A percentile compares a stretch with the other conserved stretches of the same genome.
Evolutionary conservation across 352 stramenopile genomes (phyloP).

Genomic region (Globisporangium megalacanthum): DNA sequence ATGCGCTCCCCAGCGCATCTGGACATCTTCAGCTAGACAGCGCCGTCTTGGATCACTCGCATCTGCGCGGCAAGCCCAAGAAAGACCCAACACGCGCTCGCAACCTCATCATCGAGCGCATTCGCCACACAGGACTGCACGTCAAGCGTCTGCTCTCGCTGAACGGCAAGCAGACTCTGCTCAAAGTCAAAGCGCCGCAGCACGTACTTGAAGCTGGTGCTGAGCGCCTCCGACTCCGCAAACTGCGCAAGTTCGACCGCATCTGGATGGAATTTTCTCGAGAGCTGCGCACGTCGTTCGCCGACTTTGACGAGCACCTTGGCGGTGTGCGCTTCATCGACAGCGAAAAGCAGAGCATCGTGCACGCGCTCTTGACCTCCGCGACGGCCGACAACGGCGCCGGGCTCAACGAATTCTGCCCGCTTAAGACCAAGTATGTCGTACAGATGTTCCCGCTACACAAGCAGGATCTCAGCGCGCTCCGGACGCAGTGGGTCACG

Average conservation of each 20-base stretch:
- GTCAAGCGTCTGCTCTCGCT: constrained; percentile 71
- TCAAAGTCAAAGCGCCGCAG: constrained; percentile 72
- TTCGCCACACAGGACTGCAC: constrained; percentile 51
- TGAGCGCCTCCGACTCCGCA: constrained; percentile 60
- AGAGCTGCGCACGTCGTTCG: constrained; percentile 63
- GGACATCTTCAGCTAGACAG: background rate
- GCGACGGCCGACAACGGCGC: constrained; percentile 24
- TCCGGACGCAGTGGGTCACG: constrained; percentile 74
- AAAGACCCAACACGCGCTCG: constrained; percentile 17
- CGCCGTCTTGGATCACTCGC: constrained; percentile 1
- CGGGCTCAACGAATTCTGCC: constrained; percentile 66
- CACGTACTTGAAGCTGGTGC: constrained; percentile 60
- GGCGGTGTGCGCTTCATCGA: constrained; percentile 60
- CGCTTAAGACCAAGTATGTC: constrained; percentile 60
- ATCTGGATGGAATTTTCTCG: constrained; percentile 80
- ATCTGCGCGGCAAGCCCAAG: constrained; percentile 1
- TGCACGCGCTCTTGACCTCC: constrained; percentile 48
- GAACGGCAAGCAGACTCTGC: constrained; percentile 65
- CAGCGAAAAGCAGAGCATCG: constrained; percentile 79
- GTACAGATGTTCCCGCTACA: constrained; percentile 86
- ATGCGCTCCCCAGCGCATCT: background rate
- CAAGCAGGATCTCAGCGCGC: constrained; percentile 61
- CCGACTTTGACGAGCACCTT: constrained; percentile 42
- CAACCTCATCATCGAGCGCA: constrained; percentile 46
- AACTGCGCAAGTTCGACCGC: constrained; percentile 55